Evolutionary conservation across 1,139 yeast species (phyloP).

Genomic region (Saccharomyces hybrid): DNA sequence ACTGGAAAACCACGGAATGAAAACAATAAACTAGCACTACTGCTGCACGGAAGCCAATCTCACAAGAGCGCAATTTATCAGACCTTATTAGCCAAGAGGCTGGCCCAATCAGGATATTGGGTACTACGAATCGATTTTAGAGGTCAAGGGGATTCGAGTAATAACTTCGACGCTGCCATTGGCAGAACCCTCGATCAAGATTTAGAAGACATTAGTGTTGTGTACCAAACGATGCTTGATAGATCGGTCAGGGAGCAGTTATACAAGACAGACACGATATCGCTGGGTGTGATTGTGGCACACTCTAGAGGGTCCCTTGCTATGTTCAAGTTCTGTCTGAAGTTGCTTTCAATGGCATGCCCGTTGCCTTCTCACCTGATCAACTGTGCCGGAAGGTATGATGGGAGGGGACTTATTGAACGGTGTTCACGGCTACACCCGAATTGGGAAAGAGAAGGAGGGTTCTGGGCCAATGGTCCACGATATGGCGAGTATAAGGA

Average conservation of each 20-base stretch:
- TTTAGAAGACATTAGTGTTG: slow-evolving; percentile 53
- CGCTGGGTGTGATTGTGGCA: slow-evolving; percentile 50
- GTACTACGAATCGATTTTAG: slow-evolving; percentile 76
- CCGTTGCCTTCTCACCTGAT: slow-evolving; percentile 50
- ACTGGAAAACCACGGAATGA: neutral
- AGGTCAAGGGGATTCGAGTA: slow-evolving; percentile 73
- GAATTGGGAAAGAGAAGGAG: slow-evolving; percentile 33
- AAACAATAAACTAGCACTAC: slow-evolving; percentile 35
- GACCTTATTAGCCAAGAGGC: slow-evolving; percentile 47
- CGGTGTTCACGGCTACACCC: slow-evolving; percentile 27
- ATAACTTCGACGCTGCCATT: slow-evolving; percentile 34
- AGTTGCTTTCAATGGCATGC: slow-evolving; percentile 27
- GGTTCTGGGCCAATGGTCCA: slow-evolving; percentile 35
- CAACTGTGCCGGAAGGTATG: slow-evolving; percentile 65
- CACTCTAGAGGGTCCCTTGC: slow-evolving; percentile 81
- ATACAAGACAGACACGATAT: slow-evolving; percentile 35
- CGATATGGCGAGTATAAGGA: slow-evolving; percentile 45
- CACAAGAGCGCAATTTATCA: slow-evolving; percentile 78
- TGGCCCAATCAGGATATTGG: slow-evolving; percentile 56
- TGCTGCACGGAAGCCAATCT: slow-evolving; percentile 76
- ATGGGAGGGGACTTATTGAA: slow-evolving; percentile 32
- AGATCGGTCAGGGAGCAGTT: slow-evolving; percentile 34
- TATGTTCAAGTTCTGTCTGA: slow-evolving; percentile 52
- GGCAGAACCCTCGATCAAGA: slow-evolving; percentile 63
- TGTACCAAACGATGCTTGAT: slow-evolving; percentile 13